phyloP scores from a whole-genome alignment of 169 alveolate genomes.

The Plasmodium blacklocki region DNA sequence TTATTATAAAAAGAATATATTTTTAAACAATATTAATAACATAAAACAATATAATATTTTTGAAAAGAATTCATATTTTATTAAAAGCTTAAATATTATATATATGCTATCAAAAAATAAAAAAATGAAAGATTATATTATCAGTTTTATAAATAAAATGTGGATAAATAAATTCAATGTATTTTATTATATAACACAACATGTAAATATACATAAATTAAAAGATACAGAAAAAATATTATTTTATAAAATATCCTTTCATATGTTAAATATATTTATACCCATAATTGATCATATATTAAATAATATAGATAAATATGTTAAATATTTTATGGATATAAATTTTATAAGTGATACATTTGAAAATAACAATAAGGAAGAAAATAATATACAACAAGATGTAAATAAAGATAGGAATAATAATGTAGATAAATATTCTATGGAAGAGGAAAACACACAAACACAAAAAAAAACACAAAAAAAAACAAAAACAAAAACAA shows the following conservation, averaged over 20 bases:
- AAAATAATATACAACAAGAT: not conserved
- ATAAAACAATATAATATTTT: constrained; percentile 45
- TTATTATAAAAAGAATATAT: constrained; percentile 49
- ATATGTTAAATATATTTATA: constrained; percentile 66
- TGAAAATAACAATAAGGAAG: not conserved
- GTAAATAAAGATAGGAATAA: constrained; percentile 25
- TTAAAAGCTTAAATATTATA: constrained; percentile 43
- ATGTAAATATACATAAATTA: constrained; percentile 25
- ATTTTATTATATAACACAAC: constrained; percentile 63
- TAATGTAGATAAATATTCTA: constrained; percentile 15
- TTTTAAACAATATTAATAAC: constrained; percentile 12
- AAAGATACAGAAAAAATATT: constrained; percentile 66
- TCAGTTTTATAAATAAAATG: constrained; percentile 28
- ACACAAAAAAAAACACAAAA: too few relatives aligned
- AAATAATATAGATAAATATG: constrained; percentile 47
- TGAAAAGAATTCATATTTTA: constrained; percentile 35
- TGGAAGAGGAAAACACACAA: not conserved
- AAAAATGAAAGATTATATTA: constrained; percentile 57
- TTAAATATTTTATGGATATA: constrained; percentile 13
- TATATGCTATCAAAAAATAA: constrained; percentile 59
- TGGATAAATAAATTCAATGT: constrained; percentile 71
- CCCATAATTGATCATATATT: constrained; percentile 53
- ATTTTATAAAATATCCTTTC: constrained; percentile 49
- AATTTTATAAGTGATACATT: constrained; percentile 6
- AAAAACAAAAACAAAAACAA: too few relatives aligned